A percentile compares a stretch with the other conserved stretches of the same genome.
Conservation (phyloP, 148 eudicot species). For the Rhododendron williamsianum region DNA sequence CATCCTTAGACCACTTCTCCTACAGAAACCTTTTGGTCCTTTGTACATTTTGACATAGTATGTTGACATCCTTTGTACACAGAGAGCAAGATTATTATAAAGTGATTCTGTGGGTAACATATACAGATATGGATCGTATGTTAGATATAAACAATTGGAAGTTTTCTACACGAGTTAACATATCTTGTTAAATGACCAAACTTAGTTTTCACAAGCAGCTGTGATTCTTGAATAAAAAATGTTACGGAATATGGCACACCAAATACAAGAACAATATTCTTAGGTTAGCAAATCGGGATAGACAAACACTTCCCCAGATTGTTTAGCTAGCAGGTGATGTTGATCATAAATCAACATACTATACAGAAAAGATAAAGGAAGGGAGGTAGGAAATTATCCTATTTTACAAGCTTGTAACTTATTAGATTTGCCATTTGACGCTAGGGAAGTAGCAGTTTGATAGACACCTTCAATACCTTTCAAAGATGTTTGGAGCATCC, state of each 20-base stretch:
- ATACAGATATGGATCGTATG: not conserved
- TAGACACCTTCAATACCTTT: slow-evolving; percentile 55
- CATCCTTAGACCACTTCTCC: not conserved
- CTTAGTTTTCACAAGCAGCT: not conserved
- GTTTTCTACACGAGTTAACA: not conserved
- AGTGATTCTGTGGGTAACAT: not conserved
- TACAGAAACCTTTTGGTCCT: not conserved
- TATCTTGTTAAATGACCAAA: not conserved
- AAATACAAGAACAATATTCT: not conserved
- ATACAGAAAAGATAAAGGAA: not conserved
- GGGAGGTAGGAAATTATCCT: not conserved
- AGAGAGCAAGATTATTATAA: not conserved
- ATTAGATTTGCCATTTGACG: not conserved
- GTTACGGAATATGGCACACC: not conserved
- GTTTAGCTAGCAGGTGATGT: slow-evolving; percentile 1
- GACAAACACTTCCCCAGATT: not conserved
- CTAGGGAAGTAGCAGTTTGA: not conserved
- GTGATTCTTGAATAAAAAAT: not conserved
- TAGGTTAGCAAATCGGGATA: not conserved
- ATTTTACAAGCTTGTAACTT: not conserved
- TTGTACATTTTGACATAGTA: not conserved
- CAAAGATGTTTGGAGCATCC: slow-evolving; percentile 95
- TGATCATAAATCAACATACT: not conserved
- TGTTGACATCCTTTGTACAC: not conserved
- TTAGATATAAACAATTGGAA: not conserved